phyloP scores from a whole-genome alignment of 2,329 filamentous ascomycete species.

The Polychaeton citri region DNA sequence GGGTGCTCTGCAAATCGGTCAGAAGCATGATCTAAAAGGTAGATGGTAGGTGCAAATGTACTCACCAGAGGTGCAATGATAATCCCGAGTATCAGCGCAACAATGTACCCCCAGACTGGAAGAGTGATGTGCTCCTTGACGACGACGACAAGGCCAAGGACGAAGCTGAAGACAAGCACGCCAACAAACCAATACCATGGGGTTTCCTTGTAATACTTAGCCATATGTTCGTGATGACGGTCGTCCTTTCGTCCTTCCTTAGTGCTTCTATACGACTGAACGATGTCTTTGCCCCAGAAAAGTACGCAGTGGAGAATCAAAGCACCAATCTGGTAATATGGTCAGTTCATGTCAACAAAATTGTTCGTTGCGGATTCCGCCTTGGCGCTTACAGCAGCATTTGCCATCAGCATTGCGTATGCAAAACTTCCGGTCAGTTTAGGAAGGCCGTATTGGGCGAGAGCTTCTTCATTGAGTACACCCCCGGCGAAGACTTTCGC shows the following conservation, averaged over 20 bases:
- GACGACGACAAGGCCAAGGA: slow-evolving; percentile 14
- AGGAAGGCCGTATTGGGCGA: slow-evolving; percentile 34
- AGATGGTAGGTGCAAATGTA: neutral
- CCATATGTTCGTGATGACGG: slow-evolving; percentile 40
- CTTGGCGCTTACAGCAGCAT: slow-evolving; percentile 29
- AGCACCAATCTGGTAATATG: slow-evolving; percentile 33
- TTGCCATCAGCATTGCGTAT: slow-evolving; percentile 39
- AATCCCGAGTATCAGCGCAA: slow-evolving; percentile 8
- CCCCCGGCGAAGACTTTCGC: slow-evolving; percentile 27
- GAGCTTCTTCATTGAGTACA: slow-evolving; percentile 28
- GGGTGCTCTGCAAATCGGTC: slow-evolving; percentile 28
- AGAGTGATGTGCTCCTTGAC: slow-evolving; percentile 20
- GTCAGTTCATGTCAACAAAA: neutral
- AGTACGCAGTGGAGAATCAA: slow-evolving; percentile 38
- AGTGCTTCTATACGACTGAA: slow-evolving; percentile 34
- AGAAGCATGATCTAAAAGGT: neutral
- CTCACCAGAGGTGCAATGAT: slow-evolving; percentile 35
- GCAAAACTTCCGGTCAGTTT: slow-evolving; percentile 35
- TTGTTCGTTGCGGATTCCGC: no score
- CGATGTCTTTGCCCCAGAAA: slow-evolving; percentile 44
- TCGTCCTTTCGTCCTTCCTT: slow-evolving; percentile 33
- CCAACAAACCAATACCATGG: slow-evolving; percentile 24
- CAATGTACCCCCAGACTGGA: slow-evolving; percentile 21
- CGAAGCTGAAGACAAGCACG: slow-evolving; percentile 19
- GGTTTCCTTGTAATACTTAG: slow-evolving; percentile 38